These are phyloP conservation scores for Fusarium albidum DNA, from an alignment of 2,329 filamentous ascomycete genomes.

Conservation along the genomic window DNA sequence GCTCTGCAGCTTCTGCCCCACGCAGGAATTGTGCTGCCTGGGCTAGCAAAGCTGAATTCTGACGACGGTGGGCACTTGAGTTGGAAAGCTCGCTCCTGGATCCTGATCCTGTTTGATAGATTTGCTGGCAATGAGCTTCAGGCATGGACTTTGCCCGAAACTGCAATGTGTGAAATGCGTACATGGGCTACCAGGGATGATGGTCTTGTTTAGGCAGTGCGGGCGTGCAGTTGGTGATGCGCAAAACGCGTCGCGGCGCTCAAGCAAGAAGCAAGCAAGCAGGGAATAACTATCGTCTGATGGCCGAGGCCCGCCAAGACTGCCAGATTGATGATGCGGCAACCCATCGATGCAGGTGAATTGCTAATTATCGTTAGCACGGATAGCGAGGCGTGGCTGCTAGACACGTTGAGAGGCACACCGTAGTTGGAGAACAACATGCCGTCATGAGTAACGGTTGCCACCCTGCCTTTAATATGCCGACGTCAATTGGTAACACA, in stretches of 20 bases:
- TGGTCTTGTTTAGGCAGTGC: conserved; percentile 20
- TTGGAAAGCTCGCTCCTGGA: neutral
- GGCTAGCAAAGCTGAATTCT: conserved; percentile 8
- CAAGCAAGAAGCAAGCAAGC: conserved; percentile 8
- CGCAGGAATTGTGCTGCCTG: conserved; percentile 17
- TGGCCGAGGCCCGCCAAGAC: conserved; percentile 19
- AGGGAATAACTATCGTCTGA: conserved; percentile 28
- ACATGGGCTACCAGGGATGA: conserved; percentile 19
- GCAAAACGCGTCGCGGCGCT: conserved; percentile 11
- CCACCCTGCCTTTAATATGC: conserved; percentile 3
- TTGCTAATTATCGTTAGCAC: conserved; percentile 2
- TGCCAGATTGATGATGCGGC: conserved; percentile 9
- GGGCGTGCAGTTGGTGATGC: conserved; percentile 29
- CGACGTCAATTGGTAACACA: conserved; percentile 9
- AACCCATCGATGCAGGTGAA: neutral
- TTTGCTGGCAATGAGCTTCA: neutral
- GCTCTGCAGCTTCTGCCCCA: conserved; percentile 6
- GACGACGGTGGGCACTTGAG: conserved; percentile 1
- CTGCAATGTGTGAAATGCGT: conserved; percentile 33
- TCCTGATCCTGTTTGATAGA: conserved; percentile 1
- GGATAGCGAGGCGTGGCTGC: too few relatives aligned
- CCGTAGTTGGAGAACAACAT: conserved; percentile 25
- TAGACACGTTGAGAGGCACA: conserved; percentile 22
- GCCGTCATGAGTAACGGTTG: conserved; percentile 25
- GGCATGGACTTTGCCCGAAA: conserved; percentile 25